These are phyloP conservation scores for Colletotrichum sidae DNA, from an alignment of 2,329 filamentous ascomycete genomes.

Conservation along the genomic window DNA sequence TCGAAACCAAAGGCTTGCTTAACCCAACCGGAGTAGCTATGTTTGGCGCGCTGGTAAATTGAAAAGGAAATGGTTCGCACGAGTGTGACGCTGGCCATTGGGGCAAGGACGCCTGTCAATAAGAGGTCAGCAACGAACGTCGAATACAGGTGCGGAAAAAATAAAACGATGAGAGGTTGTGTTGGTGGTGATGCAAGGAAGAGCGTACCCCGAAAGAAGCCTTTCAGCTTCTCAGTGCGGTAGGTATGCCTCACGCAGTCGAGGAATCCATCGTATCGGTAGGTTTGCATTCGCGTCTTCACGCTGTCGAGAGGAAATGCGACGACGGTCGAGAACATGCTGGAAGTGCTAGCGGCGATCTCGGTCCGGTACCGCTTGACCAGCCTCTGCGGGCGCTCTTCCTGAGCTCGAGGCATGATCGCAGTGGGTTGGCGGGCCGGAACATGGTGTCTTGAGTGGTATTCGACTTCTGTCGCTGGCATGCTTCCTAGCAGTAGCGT, in stretches of 20 bases:
- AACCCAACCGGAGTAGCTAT: constrained; percentile 78
- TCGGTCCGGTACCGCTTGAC: constrained; percentile 84
- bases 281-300: constrained; percentile 91
- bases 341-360: constrained; percentile 81
- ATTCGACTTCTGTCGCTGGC: constrained; percentile 51
- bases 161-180: constrained; percentile 15
- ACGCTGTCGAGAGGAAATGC: constrained; percentile 92
- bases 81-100: constrained; percentile 82
- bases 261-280: constrained; percentile 79
- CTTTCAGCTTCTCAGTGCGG: constrained; percentile 75
- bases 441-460: constrained; percentile 57
- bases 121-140: constrained; percentile 18
- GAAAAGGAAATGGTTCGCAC: constrained; percentile 84
- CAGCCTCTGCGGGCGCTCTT: constrained; percentile 55
- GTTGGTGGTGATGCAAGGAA: constrained; percentile 20
- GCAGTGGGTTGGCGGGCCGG: constrained; percentile 52
- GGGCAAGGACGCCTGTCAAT: constrained; percentile 77
- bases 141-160: too few species aligned
- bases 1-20: constrained; percentile 75
- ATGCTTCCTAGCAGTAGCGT: constrained; percentile 51
- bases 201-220: constrained; percentile 81
- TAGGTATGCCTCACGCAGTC: constrained; percentile 84
- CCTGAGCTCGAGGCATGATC: constrained; percentile 54
- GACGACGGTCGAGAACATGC: constrained; percentile 80
- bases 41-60: constrained; percentile 82